A percentile compares a stretch with the other conserved stretches of the same genome.
Evolutionary conservation across 202 grass and related monocot genomes (phyloP).

Genomic region (Tripidium arundinaceum): DNA sequence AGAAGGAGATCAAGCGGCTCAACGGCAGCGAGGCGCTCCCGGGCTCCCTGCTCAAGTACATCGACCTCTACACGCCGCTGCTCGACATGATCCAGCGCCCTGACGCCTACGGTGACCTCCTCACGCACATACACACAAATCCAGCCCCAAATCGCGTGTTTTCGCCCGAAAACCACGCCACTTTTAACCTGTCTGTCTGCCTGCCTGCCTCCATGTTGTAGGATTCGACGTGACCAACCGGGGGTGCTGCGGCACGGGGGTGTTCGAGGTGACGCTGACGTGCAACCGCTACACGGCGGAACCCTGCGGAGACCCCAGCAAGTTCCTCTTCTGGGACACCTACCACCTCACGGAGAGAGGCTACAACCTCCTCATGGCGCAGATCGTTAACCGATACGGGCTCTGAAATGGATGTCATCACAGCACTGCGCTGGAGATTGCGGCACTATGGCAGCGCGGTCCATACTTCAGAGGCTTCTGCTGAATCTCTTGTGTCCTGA

Average conservation of each 20-base stretch:
- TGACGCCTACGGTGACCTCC: constrained; percentile 40
- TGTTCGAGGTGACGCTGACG: constrained; percentile 62
- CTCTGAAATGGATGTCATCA: not conserved
- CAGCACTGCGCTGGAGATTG: not conserved
- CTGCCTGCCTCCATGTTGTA: not conserved
- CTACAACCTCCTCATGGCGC: constrained; percentile 49
- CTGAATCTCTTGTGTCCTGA: not conserved
- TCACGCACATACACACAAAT: too few relatives aligned
- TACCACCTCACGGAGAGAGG: constrained; percentile 77
- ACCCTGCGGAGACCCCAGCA: constrained; percentile 41
- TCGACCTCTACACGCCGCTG: constrained; percentile 64
- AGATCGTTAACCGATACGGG: constrained; percentile 44
- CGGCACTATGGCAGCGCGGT: not conserved
- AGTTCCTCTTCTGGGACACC: constrained; percentile 84
- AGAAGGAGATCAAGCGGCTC: constrained; percentile 55
- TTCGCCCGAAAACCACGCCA: not conserved
- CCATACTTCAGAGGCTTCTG: not conserved
- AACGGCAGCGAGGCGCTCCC: constrained; percentile 40
- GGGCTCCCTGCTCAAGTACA: constrained; percentile 49
- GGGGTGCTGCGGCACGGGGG: constrained; percentile 81
- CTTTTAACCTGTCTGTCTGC: not conserved
- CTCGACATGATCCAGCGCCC: constrained; percentile 68
- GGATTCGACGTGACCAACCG: constrained; percentile 59
- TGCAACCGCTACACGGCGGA: constrained; percentile 66
- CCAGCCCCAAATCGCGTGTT: not conserved